Percentiles rank a stretch among this genome's conserved stretches.
phyloP scores from a whole-genome alignment of 1,139 yeast genomes.

The Tardiomyces blankii region DNA sequence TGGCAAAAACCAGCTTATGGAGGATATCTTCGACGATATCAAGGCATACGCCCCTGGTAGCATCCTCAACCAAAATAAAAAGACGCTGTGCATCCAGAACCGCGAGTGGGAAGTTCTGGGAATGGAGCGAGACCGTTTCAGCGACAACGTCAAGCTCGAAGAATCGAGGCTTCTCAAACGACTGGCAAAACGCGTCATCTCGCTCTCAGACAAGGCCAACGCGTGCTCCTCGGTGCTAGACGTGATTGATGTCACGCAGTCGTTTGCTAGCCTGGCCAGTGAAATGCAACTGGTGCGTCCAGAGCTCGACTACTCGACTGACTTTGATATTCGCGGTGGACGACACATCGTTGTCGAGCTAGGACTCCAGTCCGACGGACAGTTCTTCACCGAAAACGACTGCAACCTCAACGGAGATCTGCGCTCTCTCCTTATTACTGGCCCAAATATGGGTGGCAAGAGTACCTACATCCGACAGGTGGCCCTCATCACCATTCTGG shows the following conservation, averaged over 20 bases:
- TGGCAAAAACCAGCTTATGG: conserved; percentile 14
- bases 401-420: conserved; percentile 29
- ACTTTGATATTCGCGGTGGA: conserved; percentile 35
- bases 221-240: conserved; percentile 41
- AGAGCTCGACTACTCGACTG: conserved; percentile 31
- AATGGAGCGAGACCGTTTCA: conserved; percentile 7
- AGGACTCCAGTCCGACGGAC: conserved; percentile 37
- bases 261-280: conserved; percentile 59
- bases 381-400: conserved; percentile 56
- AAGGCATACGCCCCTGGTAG: not conserved
- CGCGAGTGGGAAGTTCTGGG: conserved; percentile 13
- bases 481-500: conserved; percentile 75
- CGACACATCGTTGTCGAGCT: conserved; percentile 87
- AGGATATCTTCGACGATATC: conserved; percentile 3
- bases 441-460: conserved; percentile 98
- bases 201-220: conserved; percentile 34
- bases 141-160: conserved; percentile 20
- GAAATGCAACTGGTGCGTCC: conserved; percentile 64
- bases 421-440: conserved; percentile 66
- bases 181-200: conserved; percentile 32
- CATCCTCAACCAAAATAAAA: not conserved
- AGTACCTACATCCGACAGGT: conserved; percentile 83
- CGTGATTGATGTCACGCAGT: conserved; percentile 57
- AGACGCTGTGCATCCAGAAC: conserved; percentile 1
- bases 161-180: conserved; percentile 38